Base-by-base conservation (phyloP, 139 green algal genomes). In the Spirogloea muscicola region DNA sequence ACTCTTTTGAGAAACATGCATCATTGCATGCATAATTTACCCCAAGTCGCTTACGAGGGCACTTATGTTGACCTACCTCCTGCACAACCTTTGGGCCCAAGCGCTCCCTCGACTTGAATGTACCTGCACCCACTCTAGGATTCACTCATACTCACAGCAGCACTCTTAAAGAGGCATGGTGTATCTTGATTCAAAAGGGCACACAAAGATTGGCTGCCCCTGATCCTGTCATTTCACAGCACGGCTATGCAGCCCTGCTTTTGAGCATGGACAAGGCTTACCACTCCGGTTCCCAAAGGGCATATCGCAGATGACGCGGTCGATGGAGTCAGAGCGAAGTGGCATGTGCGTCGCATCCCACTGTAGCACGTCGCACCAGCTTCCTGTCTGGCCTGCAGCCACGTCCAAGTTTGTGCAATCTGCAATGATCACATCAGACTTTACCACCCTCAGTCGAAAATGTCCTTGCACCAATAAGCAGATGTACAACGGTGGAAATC, bases 261-360 rank as follows among this genome's bases (percentile, higher is more conserved):
- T 33, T 43, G 16, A 64, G 3, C 1, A 1, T 9, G 1, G 13
- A 1, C 1, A 34, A 1, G 16, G 21, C 67, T 72, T 51, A 79
- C 71, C 71, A 48, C 71, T 81, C n/a, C 43, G 42, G 18, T 68
- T 39, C 16, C 71, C 71, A 31, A 79, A 79, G 3, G 71, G 71
- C 71, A 79, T 79, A 38, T 79, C 71, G 41, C 68, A 79, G 43
- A 79, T 67, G 25, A 79, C 66, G 5, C 71, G 71, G 41, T 79
- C 71, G 10, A 79, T 25, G 21, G 21, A 81, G 27, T 68, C 68
- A 2, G 18, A 36, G 10, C 69, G 42, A 6, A 81, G 31, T 10
- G 71, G 71, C 38, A 79, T 67, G 0, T 13, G 27, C 27, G 38
- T 72, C 18, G 71, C 71, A 3, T 82, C 68, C 71, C 71, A 79